Conservation (phyloP, 2,329 filamentous ascomycete species). For the Iodosphaeria phyllophila region DNA sequence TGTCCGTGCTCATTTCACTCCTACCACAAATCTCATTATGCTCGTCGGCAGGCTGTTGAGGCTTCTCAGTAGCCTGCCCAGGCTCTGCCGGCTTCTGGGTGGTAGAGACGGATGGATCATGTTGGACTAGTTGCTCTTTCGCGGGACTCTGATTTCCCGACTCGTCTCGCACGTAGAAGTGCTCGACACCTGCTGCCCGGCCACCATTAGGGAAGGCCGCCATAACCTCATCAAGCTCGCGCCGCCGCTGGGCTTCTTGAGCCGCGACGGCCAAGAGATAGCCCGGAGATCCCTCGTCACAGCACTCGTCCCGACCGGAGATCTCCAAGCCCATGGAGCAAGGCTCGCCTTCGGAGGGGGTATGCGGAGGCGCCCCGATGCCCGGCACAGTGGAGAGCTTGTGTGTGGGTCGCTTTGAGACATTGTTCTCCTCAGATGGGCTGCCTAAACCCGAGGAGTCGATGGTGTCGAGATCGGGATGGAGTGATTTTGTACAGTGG, state of each 20-base stretch:
- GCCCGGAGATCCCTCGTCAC: conserved; percentile 57
- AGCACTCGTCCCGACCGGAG: conserved; percentile 40
- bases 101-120: conserved; percentile 16
- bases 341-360: conserved; percentile 3
- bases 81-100: conserved; percentile 44
- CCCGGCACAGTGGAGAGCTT: not conserved
- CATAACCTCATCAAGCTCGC: conserved; percentile 53
- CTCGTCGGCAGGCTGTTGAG: conserved; percentile 60
- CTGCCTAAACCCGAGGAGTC: conserved; percentile 23
- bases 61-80: conserved; percentile 61
- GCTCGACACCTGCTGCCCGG: conserved; percentile 49
- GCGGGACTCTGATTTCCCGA: conserved; percentile 29
- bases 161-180: conserved; percentile 50
- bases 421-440: conserved; percentile 11
- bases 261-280: conserved; percentile 68
- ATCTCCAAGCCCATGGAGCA: too few species aligned
- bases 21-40: conserved; percentile 30
- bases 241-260: conserved; percentile 59
- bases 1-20: conserved; percentile 15
- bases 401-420: conserved; percentile 5
- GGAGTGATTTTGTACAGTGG: too few species aligned
- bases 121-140: conserved; percentile 18
- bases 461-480: conserved; percentile 22
- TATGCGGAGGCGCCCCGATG: conserved; percentile 1
- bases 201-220: conserved; percentile 57